Conservation (phyloP, 1,139 yeast genomes). For the Zygosaccharomyces sapae region DNA sequence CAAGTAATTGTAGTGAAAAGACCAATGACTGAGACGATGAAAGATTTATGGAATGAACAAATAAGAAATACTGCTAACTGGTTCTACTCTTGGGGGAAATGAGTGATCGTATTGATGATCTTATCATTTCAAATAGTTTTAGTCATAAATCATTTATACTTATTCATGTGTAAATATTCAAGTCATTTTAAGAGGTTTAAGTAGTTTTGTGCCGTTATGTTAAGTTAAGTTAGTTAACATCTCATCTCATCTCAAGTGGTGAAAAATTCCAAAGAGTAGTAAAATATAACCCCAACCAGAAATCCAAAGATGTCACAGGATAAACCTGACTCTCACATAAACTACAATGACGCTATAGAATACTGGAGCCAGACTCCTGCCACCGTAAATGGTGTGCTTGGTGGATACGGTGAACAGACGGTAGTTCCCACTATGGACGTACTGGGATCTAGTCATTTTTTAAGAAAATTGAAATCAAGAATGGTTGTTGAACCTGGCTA, state of each 20-base stretch:
- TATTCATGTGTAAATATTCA: background rate
- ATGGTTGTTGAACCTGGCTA: conserved; percentile 47
- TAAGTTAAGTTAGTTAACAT: background rate
- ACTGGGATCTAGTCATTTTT: conserved; percentile 76
- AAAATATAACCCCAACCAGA: no score
- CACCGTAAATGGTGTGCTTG: conserved; percentile 88
- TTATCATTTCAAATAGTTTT: background rate
- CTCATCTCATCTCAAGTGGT: background rate
- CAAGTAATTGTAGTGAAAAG: conserved; percentile 20
- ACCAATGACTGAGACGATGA: conserved; percentile 28
- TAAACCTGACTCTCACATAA: conserved; percentile 55
- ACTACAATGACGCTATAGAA: conserved; percentile 74
- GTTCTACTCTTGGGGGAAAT: conserved; percentile 31
- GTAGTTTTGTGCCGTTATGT: background rate
- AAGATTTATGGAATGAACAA: conserved; percentile 35
- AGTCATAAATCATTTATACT: background rate
- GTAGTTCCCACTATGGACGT: conserved; percentile 89
- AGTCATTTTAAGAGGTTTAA: background rate
- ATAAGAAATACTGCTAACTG: conserved; percentile 28
- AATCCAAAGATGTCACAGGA: background rate
- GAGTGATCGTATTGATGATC: background rate
- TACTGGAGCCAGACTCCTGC: conserved; percentile 91
- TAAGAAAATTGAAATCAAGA: conserved; percentile 66
- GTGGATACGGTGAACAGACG: conserved; percentile 89
- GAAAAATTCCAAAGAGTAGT: background rate